Percentiles rank a stretch among this genome's conserved stretches.
Conservation (phyloP, 1,139 yeast species). For the Suhomyces bokatorum region DNA sequence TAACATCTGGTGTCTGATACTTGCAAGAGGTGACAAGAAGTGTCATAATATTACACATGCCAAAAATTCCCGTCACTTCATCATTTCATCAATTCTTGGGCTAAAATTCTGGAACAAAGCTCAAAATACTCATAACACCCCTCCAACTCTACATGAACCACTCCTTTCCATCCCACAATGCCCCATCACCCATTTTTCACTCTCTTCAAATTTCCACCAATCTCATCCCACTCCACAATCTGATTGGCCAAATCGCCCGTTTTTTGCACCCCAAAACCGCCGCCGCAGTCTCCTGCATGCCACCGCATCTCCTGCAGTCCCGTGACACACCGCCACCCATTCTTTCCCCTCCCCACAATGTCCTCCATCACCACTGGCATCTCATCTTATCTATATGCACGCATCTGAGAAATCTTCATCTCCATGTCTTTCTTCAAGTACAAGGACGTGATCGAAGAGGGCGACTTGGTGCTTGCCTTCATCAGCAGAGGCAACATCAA, state of each 20-base stretch:
- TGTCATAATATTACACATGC: too few relatives aligned
- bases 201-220: not conserved
- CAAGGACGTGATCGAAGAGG: constrained; percentile 67
- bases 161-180: too few relatives aligned
- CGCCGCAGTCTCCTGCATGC: not conserved
- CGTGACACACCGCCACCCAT: not conserved
- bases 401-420: constrained; percentile 5
- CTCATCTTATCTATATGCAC: constrained; percentile 6
- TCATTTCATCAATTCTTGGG: too few relatives aligned
- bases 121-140: too few relatives aligned
- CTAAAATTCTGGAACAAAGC: too few relatives aligned
- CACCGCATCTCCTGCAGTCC: too few relatives aligned
- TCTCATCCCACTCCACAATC: not conserved
- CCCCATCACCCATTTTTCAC: too few relatives aligned
- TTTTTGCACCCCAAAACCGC: not conserved
- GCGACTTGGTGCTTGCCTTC: constrained; percentile 85
- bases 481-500: constrained; percentile 77
- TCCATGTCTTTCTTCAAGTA: constrained; percentile 49
- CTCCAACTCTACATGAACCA: too few relatives aligned
- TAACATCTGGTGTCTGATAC: too few relatives aligned
- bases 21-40: too few relatives aligned
- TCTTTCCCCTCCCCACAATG: not conserved
- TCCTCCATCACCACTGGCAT: not conserved
- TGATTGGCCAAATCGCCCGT: too few relatives aligned
- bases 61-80: too few relatives aligned